Evolutionary conservation across 257 asterid genomes (phyloP), one percentile per base, ranked within the genome.

Genomic region (Plantago major): DNA sequence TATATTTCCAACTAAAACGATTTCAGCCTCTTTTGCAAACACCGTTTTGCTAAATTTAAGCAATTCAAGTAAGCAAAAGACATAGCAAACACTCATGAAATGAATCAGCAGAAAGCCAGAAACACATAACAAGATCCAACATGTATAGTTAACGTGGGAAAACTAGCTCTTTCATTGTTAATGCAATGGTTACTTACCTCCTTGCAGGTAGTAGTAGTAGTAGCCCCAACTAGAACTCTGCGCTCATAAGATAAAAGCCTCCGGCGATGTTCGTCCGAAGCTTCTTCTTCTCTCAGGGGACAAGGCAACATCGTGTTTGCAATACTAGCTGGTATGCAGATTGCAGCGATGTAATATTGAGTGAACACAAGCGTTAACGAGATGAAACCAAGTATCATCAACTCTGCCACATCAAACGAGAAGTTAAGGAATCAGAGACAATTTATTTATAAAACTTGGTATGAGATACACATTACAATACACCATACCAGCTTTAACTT

Each of bases 321-420:
- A 62, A 84, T 89, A 58, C 48, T 63, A 7, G 40, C 1, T 4
- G 99, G 99, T 42, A 92, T 85, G 78, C 99, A 92, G 52, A 92
- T 92, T 10, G 76, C 64, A 56, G 97, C 89, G 55, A 92, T 84
- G 81, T 89, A 92, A 74, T 83, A 84, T 68, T 92, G 97, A 74
- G 85, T 58, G 82, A 92, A 92, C 67, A 83, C 91, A n/a, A 92
- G 95, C 22, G 71, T 73, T 15, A 92, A 77, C 0, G 99, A 92
- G 74, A 92, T 92, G 75, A 92, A 92, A 56, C 95, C 99, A 3
- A 92, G 97, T 69, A 92, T 58, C 99, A 92, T 92, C 90, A 92
- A 76, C 81, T 92, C 99, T 92, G 97, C 64, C 70, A 73, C 61
- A 42, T 57, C 52, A 64, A 52, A 72, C 60, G 16, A 19, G 40